Conservation (phyloP, 441 rosid species). For the Manihot esculenta region DNA sequence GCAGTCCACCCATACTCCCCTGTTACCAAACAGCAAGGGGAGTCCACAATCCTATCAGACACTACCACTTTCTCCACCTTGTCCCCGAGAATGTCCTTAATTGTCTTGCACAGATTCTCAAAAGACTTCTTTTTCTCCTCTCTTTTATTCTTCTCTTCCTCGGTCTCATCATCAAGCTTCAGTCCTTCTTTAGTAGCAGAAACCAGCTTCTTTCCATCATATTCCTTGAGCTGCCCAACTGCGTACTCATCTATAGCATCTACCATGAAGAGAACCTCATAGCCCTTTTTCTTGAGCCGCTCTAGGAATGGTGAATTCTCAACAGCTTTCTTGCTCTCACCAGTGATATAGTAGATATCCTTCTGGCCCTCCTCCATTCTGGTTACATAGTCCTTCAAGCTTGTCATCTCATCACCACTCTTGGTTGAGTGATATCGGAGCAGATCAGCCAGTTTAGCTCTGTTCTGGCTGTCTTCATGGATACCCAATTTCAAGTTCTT, state of each 20-base stretch:
- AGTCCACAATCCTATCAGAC: slow-evolving; percentile 77
- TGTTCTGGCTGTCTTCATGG: slow-evolving; percentile 88
- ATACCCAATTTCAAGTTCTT: slow-evolving; percentile 84
- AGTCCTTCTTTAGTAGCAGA: slow-evolving; percentile 86
- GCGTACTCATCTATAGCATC: slow-evolving; percentile 95
- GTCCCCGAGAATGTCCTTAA: slow-evolving; percentile 77
- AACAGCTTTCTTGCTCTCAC: slow-evolving; percentile 90
- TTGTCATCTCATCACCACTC: slow-evolving; percentile 81
- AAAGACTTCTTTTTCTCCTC: slow-evolving; percentile 65
- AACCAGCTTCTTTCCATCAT: slow-evolving; percentile 81
- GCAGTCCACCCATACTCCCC: slow-evolving; percentile 90
- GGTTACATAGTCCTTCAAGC: slow-evolving; percentile 85
- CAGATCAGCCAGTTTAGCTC: slow-evolving; percentile 72
- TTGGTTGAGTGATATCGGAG: slow-evolving; percentile 88
- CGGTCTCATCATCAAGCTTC: slow-evolving; percentile 68
- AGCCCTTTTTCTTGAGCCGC: slow-evolving; percentile 81
- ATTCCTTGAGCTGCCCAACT: slow-evolving; percentile 78
- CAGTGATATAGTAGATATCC: slow-evolving; percentile 83
- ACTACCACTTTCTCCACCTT: slow-evolving; percentile 80
- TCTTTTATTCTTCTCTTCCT: slow-evolving; percentile 72
- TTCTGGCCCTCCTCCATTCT: slow-evolving; percentile 92
- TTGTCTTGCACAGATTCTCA: slow-evolving; percentile 76
- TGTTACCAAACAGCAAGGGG: slow-evolving; percentile 81
- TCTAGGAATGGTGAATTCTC: slow-evolving; percentile 96
- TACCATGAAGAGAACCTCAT: slow-evolving; percentile 81